These are phyloP conservation scores for Pleodorina starrii DNA, from an alignment of 139 green algal species.

Conservation along the genomic window DNA sequence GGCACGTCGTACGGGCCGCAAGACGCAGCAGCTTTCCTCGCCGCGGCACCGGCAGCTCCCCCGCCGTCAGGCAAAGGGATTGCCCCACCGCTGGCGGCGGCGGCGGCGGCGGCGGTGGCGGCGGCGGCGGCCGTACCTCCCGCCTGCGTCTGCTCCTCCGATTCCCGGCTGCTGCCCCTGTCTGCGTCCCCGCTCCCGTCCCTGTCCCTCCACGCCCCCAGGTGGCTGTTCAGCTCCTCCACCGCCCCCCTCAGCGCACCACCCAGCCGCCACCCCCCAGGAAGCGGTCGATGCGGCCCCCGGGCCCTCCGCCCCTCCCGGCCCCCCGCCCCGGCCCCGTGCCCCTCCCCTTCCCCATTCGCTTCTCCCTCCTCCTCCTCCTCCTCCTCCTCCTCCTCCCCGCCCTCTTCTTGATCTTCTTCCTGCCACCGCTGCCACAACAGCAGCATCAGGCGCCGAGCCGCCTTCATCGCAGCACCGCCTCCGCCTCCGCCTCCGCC, in stretches of 20 bases:
- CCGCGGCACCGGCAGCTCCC: neutral
- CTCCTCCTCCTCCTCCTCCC: neutral
- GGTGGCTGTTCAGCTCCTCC: neutral
- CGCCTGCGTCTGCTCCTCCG: too few relatives aligned
- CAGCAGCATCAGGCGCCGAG: neutral
- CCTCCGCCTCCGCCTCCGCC: neutral
- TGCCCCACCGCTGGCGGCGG: neutral
- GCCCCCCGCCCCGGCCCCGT: too few relatives aligned
- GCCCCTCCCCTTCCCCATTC: neutral
- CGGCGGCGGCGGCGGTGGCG: too few relatives aligned
- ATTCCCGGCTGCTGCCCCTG: neutral
- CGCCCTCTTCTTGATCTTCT: neutral
- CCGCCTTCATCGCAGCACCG: neutral
- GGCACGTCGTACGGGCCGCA: constrained; percentile 25
- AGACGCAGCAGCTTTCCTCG: too few relatives aligned
- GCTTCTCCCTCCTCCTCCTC: neutral
- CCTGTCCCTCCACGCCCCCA: neutral
- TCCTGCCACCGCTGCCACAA: neutral
- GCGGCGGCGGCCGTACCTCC: too few relatives aligned
- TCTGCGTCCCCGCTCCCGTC: neutral
- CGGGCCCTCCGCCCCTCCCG: too few relatives aligned
- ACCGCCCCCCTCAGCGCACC: neutral
- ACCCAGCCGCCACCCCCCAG: neutral
- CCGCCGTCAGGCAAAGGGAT: neutral
- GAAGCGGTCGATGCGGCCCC: too few relatives aligned